Conservation (phyloP, 495 filamentous ascomycete species). For the Aspergillus conjunctus region DNA sequence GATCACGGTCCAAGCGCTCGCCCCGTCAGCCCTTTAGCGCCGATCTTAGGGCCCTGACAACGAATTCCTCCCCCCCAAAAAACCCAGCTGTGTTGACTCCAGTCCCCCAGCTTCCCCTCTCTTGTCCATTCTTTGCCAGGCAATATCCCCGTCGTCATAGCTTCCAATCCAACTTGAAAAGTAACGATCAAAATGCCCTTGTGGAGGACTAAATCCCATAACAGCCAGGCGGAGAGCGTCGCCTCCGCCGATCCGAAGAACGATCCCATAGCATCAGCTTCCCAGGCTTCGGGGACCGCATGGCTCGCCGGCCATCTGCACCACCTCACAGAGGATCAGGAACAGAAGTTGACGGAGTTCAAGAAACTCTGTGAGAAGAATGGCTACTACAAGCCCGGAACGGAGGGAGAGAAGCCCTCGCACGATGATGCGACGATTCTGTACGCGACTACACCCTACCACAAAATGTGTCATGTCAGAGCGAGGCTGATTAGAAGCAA, state of each 20-base stretch:
- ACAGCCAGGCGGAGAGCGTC: constrained; percentile 34
- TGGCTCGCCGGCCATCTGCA: constrained; percentile 68
- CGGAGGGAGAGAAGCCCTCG: constrained; percentile 50
- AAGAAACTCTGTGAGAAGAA: constrained; percentile 65
- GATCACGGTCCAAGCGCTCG: no score
- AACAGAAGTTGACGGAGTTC: constrained; percentile 64
- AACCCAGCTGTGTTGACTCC: no score
- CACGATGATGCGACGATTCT: constrained; percentile 83
- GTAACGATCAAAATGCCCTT: constrained; percentile 28
- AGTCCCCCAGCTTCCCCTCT: no score
- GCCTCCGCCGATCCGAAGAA: constrained; percentile 37
- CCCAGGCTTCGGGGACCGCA: constrained; percentile 43
- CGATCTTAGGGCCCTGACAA: no score
- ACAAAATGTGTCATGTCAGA: not conserved
- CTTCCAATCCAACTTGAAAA: not conserved
- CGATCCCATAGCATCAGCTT: constrained; percentile 44
- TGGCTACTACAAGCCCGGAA: constrained; percentile 61
- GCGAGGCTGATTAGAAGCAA: not conserved
- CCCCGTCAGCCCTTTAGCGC: no score
- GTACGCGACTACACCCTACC: constrained; percentile 49
- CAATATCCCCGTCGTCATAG: not conserved
- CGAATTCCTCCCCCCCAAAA: no score
- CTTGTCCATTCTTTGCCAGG: not conserved
- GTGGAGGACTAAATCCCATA: constrained; percentile 42
- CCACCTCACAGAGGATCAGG: constrained; percentile 69